Base-by-base conservation (phyloP, 331 rosid genomes). In the Malus hybrid region DNA sequence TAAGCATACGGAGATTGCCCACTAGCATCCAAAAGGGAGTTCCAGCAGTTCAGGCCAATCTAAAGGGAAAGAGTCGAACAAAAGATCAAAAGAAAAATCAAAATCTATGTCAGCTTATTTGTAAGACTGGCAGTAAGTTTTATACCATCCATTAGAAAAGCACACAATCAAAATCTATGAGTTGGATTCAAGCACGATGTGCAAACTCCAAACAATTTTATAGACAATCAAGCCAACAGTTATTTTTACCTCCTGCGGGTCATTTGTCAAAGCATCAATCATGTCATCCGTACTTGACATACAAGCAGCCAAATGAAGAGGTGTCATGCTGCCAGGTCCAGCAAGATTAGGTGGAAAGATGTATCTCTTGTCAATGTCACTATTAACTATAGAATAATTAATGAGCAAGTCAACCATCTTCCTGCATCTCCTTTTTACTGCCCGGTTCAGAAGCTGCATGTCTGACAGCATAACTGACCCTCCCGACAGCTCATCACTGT, bases 221-320 rank as follows among this genome's bases (percentile, higher is more conserved):
- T 4, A 15, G 7, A 31, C 9, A 6, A 55, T 33, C 33, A 71
- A 31, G 64, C 52, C 9, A 20, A 13, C 22, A 20, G 65, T 20
- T 55, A 56, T 54, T 31, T 12, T 64, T 89, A 93, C 98, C 98
- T 89, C 93, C 70, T 83, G 87, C 31, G 97, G 96, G 50, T 93
- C 98, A 74, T 83, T 89, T 64, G 92, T 93, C 73, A 93, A 33
- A 22, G 91, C 87, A 85, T 93, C 93, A 85, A 93, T 67, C 50
- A 91, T 29, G 75, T 86, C 88, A 65, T 89, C 93, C n/a, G 92
- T 84, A 79, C 78, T 81, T 2, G 88, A 71, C 61, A 86, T 89
- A 64, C 86, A 85, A 66, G 97, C 98, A 70, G 98, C 98, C 88
- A 93, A 80, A 85, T 93, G 98, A 65, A 93, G 88, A 60, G 98